Evolutionary conservation across 805 yeast species (phyloP), one percentile per base, ranked within the genome.

Genomic region (Metschnikowia kofuensis): DNA sequence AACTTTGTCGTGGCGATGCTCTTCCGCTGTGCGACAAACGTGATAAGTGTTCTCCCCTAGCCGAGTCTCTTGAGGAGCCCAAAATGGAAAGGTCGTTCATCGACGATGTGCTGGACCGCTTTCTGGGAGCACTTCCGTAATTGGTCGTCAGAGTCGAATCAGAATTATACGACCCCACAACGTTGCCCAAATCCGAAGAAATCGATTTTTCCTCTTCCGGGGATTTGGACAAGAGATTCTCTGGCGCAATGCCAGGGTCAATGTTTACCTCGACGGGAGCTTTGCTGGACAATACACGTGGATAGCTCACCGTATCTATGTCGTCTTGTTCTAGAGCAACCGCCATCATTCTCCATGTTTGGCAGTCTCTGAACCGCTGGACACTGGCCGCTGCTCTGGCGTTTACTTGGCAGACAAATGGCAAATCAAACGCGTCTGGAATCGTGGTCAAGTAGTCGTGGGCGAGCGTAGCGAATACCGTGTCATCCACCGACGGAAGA

Each of bases 341-440:
- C 12, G 78, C 77, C 6, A 84, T 64, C 4, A 83, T 73, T 50
- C 75, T 65, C 90, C 90, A 85, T 0, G 81, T 75, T 58, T 82
- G 87, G 46, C 83, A 72, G 47, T 82, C 86, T 49, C 87, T 65
- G 45, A 68, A 70, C 43, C 72, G 64, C 14, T 74, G 72, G 1
- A 75, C 85, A 40, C 74, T 69, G 0, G 76, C 76, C 0, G 87
- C 87, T 8, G 80, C 68, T 14, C 72, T 66, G 0, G 88, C 78
- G 59, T 86, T 86, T 56, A 74, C 66, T 21, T 75, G 69, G 57
- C 88, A 84, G 1, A 76, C 82, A 40, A 83, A 82, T 12, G 72
- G 60, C 13, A 83, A 66, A 28, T 72, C 68, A 58, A 80, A 72
- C 4, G 78, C 81, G 26, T 74, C 77, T 0, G 80, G 79, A 0